These are phyloP conservation scores for Cladosporium sp. DNA, from an alignment of 2,329 filamentous ascomycete genomes.

Conservation along the genomic window DNA sequence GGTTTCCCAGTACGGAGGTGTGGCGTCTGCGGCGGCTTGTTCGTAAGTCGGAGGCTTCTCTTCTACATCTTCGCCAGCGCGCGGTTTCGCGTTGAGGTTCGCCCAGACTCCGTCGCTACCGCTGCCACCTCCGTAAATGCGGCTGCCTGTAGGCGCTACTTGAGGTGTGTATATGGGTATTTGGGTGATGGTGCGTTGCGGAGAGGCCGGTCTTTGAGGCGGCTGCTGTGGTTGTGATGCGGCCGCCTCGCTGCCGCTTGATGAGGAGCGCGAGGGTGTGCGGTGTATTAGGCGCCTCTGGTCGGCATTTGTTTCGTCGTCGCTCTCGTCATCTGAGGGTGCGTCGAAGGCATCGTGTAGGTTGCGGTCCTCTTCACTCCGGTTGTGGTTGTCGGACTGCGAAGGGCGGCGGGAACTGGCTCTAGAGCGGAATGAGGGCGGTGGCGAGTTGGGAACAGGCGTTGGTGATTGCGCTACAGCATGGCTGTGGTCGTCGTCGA, in stretches of 20 bases:
- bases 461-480: slow-evolving; percentile 29
- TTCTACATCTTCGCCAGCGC: slow-evolving; percentile 73
- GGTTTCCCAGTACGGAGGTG: slow-evolving; percentile 98
- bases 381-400: slow-evolving; percentile 46
- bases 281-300: slow-evolving; percentile 75
- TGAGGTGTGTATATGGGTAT: slow-evolving; percentile 46
- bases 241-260: neutral
- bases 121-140: slow-evolving; percentile 64
- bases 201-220: slow-evolving; percentile 30
- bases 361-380: slow-evolving; percentile 64
- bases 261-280: slow-evolving; percentile 5
- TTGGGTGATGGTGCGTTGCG: slow-evolving; percentile 49
- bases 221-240: slow-evolving; percentile 12
- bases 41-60: slow-evolving; percentile 98
- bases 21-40: slow-evolving; percentile 92
- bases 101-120: slow-evolving; percentile 94
- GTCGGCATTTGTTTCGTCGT: slow-evolving; percentile 62
- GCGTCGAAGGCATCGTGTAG: slow-evolving; percentile 86
- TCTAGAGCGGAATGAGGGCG: slow-evolving; percentile 83
- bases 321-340: slow-evolving; percentile 57
- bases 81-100: slow-evolving; percentile 86
- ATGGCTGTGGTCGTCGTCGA: slow-evolving; percentile 36
- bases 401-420: slow-evolving; percentile 62
- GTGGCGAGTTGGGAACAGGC: slow-evolving; percentile 45
- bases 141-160: slow-evolving; percentile 35